Evolutionary conservation across 1,139 yeast species (phyloP), one percentile per base, ranked within the genome.

Genomic region (Protomyces arabidopsidicola): DNA sequence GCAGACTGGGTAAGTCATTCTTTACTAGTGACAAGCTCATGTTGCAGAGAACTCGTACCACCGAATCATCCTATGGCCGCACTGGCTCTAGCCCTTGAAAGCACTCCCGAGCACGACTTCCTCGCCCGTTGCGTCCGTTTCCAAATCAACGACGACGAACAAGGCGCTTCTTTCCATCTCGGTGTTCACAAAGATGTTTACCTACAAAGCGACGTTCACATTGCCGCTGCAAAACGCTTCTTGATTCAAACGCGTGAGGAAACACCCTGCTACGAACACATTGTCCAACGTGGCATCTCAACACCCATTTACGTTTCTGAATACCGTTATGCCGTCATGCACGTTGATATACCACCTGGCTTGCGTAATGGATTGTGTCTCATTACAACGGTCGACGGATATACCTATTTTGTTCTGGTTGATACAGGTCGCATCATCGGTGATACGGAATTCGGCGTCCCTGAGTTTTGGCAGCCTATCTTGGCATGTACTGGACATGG

Each of bases 371-470:
- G 60, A 2, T 20, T 57, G 50, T 53, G 55, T 8, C 31, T 35
- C 31, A 31, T 57, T 34, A 57, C 60, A 9, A 50, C 55, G 6
- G 10, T 48, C 10, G 60, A 57, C 10, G 60, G 60, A 6, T 20
- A 35, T n/a, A 48, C 55, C 31, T 50, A 12, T n/a, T 50, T 34
- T 38, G 55, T 57, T 12, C 10, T 57, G 35, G 2, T 50, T 4
- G 60, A 57, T 22, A 57, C 52, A 10, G 60, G 60, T 22, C 24
- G 50, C 31, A 48, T 57, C 22, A 53, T 57, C 14, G 60, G 55
- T 14, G 52, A 35, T 20, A 54, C 35, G 27, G 50, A 57, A 12
- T 42, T 35, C 9, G 60, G 60, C 24, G 52, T 57, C 24, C 55
- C 51, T 20, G 38, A 38, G 36, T 27, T 22, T 12, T 57, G 60